phyloP scores from a whole-genome alignment of 495 filamentous ascomycete species.

The Aspergillus conjunctus region DNA sequence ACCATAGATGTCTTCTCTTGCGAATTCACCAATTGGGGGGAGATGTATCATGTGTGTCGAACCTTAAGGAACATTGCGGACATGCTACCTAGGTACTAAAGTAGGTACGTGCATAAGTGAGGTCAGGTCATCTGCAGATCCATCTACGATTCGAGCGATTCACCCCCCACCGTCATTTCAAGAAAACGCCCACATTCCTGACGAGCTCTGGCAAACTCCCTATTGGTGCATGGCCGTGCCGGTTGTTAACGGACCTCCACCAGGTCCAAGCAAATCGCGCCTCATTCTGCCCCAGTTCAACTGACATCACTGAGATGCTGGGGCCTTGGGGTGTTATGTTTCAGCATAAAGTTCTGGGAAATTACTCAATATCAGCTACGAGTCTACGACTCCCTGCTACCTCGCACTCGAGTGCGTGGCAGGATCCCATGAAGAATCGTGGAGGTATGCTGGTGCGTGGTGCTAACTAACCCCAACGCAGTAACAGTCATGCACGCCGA shows the following conservation, averaged over 20 bases:
- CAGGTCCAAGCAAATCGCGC: background rate
- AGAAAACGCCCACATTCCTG: slow-evolving; percentile 15
- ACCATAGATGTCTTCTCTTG: no score
- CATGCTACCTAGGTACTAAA: slow-evolving; percentile 3
- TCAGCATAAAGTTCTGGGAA: background rate
- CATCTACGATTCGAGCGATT: background rate
- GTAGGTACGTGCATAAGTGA: slow-evolving; percentile 19
- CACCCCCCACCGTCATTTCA: slow-evolving; percentile 5
- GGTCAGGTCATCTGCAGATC: slow-evolving; percentile 16
- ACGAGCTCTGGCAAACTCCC: slow-evolving; percentile 18
- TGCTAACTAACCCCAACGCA: background rate
- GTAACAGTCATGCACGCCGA: background rate
- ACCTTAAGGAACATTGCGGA: slow-evolving; percentile 9
- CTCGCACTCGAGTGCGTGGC: no score
- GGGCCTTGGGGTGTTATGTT: background rate
- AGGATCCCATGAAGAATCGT: background rate
- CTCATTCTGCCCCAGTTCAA: background rate
- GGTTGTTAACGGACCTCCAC: slow-evolving; percentile 5
- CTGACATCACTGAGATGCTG: no score
- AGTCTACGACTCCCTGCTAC: no score
- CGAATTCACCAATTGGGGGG: background rate
- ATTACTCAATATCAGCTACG: background rate
- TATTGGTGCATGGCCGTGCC: slow-evolving; percentile 19
- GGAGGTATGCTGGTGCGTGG: background rate
- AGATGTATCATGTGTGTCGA: slow-evolving; percentile 9